Percentiles rank a stretch among this genome's conserved stretches.
Conservation (phyloP, 345 rosid genomes). For the Excoecaria agallocha region DNA sequence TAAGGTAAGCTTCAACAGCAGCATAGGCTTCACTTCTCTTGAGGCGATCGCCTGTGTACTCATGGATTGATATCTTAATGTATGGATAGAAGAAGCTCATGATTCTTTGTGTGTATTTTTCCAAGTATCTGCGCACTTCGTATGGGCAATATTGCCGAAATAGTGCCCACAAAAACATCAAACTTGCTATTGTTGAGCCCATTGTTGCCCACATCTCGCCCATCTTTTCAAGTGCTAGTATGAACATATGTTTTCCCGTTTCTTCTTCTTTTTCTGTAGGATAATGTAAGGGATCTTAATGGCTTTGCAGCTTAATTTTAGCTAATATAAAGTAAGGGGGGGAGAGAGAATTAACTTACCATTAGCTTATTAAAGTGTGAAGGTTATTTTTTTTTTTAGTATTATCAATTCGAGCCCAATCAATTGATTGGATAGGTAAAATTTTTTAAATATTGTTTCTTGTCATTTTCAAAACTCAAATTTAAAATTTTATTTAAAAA, state of each 20-base stretch:
- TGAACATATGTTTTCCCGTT: slow-evolving; percentile 6
- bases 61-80: slow-evolving; percentile 49
- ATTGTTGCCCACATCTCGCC: slow-evolving; percentile 50
- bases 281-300: background rate
- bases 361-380: too few species aligned
- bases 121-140: slow-evolving; percentile 42
- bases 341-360: background rate
- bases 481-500: too few species aligned
- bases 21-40: slow-evolving; percentile 50
- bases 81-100: slow-evolving; percentile 39
- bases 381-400: too few species aligned
- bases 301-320: background rate
- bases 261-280: background rate
- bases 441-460: too few species aligned
- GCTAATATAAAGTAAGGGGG: background rate
- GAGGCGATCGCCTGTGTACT: slow-evolving; percentile 44
- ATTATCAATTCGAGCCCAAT: too few species aligned
- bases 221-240: slow-evolving; percentile 30
- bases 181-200: slow-evolving; percentile 58
- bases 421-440: too few species aligned
- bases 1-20: slow-evolving; percentile 58
- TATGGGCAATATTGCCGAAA: slow-evolving; percentile 52
- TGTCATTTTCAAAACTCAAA: too few species aligned
- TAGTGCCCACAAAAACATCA: slow-evolving; percentile 60
- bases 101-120: slow-evolving; percentile 34